A percentile compares a stretch with the other conserved stretches of the same genome.
Conservation (phyloP, 1,284 basidiomycete genomes). For the Pterulicium gracile region DNA sequence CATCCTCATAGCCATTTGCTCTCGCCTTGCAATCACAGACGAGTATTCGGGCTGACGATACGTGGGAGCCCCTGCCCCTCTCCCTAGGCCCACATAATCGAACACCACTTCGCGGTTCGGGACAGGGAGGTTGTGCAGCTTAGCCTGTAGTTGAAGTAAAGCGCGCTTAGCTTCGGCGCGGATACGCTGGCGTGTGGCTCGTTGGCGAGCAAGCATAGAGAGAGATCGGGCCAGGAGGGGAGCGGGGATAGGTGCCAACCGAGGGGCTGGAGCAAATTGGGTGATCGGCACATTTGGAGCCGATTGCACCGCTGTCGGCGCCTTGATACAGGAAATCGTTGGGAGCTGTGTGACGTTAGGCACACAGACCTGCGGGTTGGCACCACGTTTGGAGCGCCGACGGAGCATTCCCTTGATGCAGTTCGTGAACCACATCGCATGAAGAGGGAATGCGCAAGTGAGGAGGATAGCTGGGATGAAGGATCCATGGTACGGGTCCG, state of each 20-base stretch:
- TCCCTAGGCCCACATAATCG: not conserved
- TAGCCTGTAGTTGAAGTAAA: not conserved
- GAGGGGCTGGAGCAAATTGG: not conserved
- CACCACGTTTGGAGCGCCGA: not conserved
- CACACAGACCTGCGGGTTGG: not conserved
- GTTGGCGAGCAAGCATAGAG: not conserved
- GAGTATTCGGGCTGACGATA: no score
- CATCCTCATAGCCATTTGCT: no score
- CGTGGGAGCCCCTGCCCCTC: no score
- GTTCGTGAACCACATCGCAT: conserved; percentile 42
- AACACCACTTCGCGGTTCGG: not conserved
- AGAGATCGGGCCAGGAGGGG: not conserved
- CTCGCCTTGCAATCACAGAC: no score
- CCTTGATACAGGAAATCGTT: not conserved
- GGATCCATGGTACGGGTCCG: conserved; percentile 24
- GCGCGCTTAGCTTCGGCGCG: not conserved
- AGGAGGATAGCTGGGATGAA: conserved; percentile 30
- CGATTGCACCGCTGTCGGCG: not conserved
- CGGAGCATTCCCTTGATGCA: conserved; percentile 29
- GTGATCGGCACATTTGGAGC: not conserved
- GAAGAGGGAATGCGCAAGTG: conserved; percentile 34
- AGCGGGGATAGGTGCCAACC: not conserved
- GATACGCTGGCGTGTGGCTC: not conserved
- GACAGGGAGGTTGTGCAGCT: no score
- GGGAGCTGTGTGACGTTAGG: not conserved